Evolutionary conservation across 1,139 yeast genomes (phyloP).

Genomic region (Geotrichum reessii): DNA sequence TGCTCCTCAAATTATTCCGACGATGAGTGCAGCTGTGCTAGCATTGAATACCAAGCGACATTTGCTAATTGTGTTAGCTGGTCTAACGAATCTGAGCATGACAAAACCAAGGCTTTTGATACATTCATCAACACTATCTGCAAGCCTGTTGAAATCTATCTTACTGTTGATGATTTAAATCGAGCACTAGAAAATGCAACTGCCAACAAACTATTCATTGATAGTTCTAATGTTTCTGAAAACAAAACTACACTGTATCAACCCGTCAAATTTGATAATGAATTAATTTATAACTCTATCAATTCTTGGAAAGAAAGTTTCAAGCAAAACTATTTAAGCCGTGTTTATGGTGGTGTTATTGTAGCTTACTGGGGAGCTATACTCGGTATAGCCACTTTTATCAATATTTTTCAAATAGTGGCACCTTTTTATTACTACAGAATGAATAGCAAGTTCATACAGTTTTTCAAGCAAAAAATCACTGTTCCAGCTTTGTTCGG

Average conservation of each 20-base stretch:
- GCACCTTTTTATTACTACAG: conserved; percentile 9
- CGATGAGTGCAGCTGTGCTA: conserved; percentile 5
- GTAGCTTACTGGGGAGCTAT: conserved; percentile 28
- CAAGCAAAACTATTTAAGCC: background rate
- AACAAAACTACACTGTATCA: background rate
- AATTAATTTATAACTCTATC: background rate
- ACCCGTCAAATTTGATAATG: background rate
- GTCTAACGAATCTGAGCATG: background rate
- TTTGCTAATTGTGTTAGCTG: conserved; percentile 7
- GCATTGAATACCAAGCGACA: conserved; percentile 13
- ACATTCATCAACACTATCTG: conserved; percentile 4
- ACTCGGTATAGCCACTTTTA: conserved; percentile 21
- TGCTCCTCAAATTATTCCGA: conserved; percentile 4
- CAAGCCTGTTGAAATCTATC: background rate
- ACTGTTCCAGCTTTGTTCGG: conserved; percentile 17
- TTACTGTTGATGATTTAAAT: conserved; percentile 1
- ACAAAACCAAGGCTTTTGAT: background rate
- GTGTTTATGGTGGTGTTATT: conserved; percentile 22
- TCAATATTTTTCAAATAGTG: conserved; percentile 20
- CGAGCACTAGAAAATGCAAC: conserved; percentile 3
- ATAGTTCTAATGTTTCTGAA: background rate
- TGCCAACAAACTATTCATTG: conserved; percentile 8
- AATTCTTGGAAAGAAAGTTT: background rate
- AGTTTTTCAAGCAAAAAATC: background rate
- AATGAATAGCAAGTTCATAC: conserved; percentile 6